Conservation (phyloP, 768 basidiomycete species). For the Mycena venus region DNA sequence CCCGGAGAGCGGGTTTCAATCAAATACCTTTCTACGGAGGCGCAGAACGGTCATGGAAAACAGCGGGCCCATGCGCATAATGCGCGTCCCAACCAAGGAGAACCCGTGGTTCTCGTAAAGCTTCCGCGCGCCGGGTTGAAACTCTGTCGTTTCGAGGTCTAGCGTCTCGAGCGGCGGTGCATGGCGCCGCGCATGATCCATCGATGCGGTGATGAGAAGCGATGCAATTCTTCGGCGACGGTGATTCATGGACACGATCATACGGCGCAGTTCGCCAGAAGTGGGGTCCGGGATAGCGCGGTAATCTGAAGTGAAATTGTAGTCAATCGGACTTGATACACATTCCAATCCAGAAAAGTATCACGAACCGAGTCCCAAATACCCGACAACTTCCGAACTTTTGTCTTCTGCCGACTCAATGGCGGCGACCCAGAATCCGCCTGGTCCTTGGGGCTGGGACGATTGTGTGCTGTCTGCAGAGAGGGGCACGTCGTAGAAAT, state of each 20-base stretch:
- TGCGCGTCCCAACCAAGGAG: neutral
- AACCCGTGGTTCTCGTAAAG: neutral
- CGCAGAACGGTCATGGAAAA: neutral
- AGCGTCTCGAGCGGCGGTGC: constrained; percentile 17
- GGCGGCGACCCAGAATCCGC: constrained; percentile 42
- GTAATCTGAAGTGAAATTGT: constrained; percentile 23
- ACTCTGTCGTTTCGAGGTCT: constrained; percentile 28
- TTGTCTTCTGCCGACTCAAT: constrained; percentile 23
- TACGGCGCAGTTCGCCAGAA: constrained; percentile 33
- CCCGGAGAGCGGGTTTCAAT: no score
- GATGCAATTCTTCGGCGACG: constrained; percentile 33
- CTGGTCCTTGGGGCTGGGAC: constrained; percentile 12
- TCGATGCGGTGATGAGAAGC: constrained; percentile 21
- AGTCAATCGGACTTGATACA: no score
- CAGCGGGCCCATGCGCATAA: neutral
- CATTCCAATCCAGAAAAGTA: no score
- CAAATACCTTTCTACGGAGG: neutral
- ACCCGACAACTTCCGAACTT: constrained; percentile 35
- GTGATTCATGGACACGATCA: constrained; percentile 34
- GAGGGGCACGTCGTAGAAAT: constrained; percentile 21
- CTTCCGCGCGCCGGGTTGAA: constrained; percentile 29
- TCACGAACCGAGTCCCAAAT: constrained; percentile 35
- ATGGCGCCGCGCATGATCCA: neutral
- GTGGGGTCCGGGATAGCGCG: constrained; percentile 1
- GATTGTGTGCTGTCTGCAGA: neutral